Evolutionary conservation across 2,329 filamentous ascomycete genomes (phyloP).

Genomic region (Aspergillus niger): DNA sequence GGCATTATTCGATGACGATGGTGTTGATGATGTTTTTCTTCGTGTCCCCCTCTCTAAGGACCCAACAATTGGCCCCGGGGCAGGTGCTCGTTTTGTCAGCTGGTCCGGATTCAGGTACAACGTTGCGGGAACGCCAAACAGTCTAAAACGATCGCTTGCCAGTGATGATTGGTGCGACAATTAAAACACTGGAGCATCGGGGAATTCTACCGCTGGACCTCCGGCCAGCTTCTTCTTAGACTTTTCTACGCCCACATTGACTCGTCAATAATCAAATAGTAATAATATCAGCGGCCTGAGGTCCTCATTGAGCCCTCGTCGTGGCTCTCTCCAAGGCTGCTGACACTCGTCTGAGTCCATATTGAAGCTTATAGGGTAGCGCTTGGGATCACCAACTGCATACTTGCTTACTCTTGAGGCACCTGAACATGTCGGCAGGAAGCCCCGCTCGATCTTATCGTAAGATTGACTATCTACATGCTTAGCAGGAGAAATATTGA

Average conservation of each 20-base stretch:
- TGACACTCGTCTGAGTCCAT: neutral
- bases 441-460: neutral
- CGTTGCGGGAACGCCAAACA: neutral
- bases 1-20: neutral
- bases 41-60: neutral
- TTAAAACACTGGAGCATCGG: conserved; percentile 1
- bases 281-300: neutral
- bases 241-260: no score
- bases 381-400: neutral
- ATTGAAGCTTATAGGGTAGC: neutral
- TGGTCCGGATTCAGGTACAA: conserved; percentile 6
- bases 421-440: neutral
- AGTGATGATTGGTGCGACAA: neutral
- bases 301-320: neutral
- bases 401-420: neutral
- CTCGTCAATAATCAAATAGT: no score
- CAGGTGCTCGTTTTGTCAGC: neutral
- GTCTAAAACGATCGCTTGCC: neutral
- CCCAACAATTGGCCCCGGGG: neutral
- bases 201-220: neutral
- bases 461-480: neutral
- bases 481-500: neutral
- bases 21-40: neutral
- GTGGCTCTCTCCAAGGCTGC: neutral
- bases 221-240: neutral